Evolutionary conservation across 176 grass and related monocot species (phyloP), one percentile per base, ranked within the genome.

Genomic region (Carex kokanica): DNA sequence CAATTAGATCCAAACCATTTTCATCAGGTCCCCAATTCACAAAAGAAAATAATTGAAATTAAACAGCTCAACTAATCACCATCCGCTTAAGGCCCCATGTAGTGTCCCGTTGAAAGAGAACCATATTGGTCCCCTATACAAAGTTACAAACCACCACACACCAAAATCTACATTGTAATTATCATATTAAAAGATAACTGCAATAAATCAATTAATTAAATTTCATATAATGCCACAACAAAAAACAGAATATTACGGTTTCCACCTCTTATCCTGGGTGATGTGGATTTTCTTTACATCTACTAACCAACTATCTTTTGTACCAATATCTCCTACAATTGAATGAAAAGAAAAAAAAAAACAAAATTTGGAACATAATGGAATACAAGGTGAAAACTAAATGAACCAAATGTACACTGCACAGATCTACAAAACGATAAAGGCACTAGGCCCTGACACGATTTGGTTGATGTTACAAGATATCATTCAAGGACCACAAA

Each of bases 401-500:
- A 91, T 31, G 80, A 84, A 88, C 71, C 83, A 88, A 81, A 86
- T 84, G 85, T 91, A 94, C 74, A 61, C 67, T 83, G 56, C 75
- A 84, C 57, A 79, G 83, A 85, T 91, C 89, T 91, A 88, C 85
- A 84, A 91, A 85, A 56, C 66, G 82, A 86, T 84, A 82, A 88
- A 91, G 77, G 77, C 65, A 86, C 86, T 79, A 40, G 84, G 85
- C 77, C 85, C 89, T 91, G 85, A 83, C 71, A 83, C 47, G 84
- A 91, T 87, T 86, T 74, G 78, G 14, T 84, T 88, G 85, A 86
- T 66, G 89, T 53, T 64, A 41, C 58, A 63, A 81, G 73, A 78
- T 78, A 47, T 81, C 58, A 64, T 64, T 64, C 2, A 60, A 84
- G 87, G 92, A 92, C 90, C 90, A 90, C 87, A 29, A 45, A 41